Evolutionary conservation across 2,329 filamentous ascomycete genomes (phyloP).

Genomic region (Arthrobotrys sphaeroides): DNA sequence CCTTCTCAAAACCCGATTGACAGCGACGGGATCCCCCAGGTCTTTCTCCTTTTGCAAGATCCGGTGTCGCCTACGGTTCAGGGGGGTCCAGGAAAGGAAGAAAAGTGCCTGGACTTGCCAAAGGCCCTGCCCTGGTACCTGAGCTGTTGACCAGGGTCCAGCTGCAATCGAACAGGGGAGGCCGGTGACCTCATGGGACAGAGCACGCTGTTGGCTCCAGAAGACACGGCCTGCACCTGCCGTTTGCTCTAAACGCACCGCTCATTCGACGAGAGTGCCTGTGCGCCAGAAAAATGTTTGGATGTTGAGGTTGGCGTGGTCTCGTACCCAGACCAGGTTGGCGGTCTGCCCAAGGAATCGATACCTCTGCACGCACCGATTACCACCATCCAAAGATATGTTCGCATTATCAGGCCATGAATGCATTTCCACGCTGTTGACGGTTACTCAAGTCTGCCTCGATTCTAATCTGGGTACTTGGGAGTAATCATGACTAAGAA

Average conservation of each 20-base stretch:
- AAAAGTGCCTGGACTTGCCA: conserved; percentile 6
- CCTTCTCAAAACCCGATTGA: conserved; percentile 28
- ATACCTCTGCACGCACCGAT: neutral
- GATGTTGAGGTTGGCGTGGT: neutral
- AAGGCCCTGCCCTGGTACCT: conserved; percentile 35
- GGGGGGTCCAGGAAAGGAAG: conserved; percentile 32
- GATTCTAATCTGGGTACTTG: too few species aligned
- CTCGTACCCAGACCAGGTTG: too few species aligned
- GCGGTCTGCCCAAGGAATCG: too few species aligned
- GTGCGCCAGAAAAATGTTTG: neutral
- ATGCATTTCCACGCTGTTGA: neutral
- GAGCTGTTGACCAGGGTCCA: conserved; percentile 28
- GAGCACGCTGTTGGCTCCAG: neutral
- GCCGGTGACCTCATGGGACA: conserved; percentile 21
- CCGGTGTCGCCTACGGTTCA: conserved; percentile 33
- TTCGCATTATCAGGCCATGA: neutral
- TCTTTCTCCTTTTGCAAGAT: conserved; percentile 30
- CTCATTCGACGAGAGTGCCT: conserved; percentile 13
- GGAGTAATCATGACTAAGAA: too few species aligned
- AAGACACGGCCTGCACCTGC: neutral
- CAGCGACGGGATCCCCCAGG: neutral
- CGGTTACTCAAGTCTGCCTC: neutral
- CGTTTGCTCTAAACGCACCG: neutral
- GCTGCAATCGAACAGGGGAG: neutral
- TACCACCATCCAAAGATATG: neutral